Evolutionary conservation across 2,329 filamentous ascomycete species (phyloP), one percentile per base, ranked within the genome.

Genomic region (Exophiala xenobiotica): DNA sequence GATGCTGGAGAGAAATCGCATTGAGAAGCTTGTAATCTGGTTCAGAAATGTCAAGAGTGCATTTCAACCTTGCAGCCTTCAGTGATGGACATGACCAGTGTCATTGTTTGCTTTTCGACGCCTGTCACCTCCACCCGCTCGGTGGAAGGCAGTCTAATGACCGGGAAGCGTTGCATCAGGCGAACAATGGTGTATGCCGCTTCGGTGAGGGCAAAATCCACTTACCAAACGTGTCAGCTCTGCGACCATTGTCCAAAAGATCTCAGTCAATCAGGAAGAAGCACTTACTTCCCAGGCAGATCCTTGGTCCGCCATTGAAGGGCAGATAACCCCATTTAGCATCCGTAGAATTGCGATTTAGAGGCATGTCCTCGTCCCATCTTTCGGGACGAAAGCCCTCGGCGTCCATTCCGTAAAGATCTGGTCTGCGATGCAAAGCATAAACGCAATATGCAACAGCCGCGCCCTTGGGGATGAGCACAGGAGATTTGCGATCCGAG

Each of bases 201-300:
- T 64, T 81, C 78, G 3, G 78, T 76, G 61, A 76, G 71, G 3
- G 78, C 78, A 65, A 82, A 81, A 54, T 81, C 78, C 45, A 81
- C 78, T 52, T 18, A 3, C n/a, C 4, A 11, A 1, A 11, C 8
- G 19, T 6, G 49, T 46, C 14, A 51, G 49, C 29, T n/a, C n/a
- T n/a, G n/a, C n/a, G n/a, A n/a, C n/a, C n/a, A n/a, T n/a, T n/a
- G n/a, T n/a, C n/a, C n/a, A n/a, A n/a, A n/a, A n/a, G n/a, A n/a
- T n/a, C n/a, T n/a, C n/a, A n/a, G n/a, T n/a, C n/a, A n/a, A n/a
- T n/a, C n/a, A n/a, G n/a, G n/a, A n/a, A n/a, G n/a, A n/a, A n/a
- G n/a, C n/a, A n/a, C 71, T 12, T 51, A 51, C 49, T 47, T 1
- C 78, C 78, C 11, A 81, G 74, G 55, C 78, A 82, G 35, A 78